Conservation (phyloP, 108 stramenopile species). For the Nannochloropsis granulata region DNA sequence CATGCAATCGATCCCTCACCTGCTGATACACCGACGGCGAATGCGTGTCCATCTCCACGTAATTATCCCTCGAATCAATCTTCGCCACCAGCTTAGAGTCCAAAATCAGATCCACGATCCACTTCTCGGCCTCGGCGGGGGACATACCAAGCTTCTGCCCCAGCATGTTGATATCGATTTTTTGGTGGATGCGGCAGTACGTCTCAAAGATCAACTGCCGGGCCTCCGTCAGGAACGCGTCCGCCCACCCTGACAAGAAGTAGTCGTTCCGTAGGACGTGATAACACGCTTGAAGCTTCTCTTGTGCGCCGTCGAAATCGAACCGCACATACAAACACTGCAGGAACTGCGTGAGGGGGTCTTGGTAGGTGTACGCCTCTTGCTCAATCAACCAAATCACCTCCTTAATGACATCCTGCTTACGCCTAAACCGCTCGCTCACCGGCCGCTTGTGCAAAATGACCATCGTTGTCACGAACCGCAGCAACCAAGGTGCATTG, state of each 20-base stretch:
- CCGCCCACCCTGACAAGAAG: slow-evolving; percentile 74
- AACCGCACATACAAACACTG: slow-evolving; percentile 85
- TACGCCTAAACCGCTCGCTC: slow-evolving; percentile 3
- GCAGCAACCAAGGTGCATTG: slow-evolving; percentile 89
- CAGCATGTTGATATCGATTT: slow-evolving; percentile 81
- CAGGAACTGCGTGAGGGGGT: slow-evolving; percentile 91
- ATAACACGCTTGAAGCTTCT: slow-evolving; percentile 53
- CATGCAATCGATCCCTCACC: neutral
- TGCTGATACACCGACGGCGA: neutral
- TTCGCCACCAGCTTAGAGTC: slow-evolving; percentile 83
- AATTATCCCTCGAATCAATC: slow-evolving; percentile 77
- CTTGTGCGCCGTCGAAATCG: slow-evolving; percentile 93
- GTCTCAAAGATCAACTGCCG: slow-evolving; percentile 98
- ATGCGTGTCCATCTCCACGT: slow-evolving; percentile 77
- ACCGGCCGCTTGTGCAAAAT: slow-evolving; percentile 56
- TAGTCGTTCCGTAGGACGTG: slow-evolving; percentile 77
- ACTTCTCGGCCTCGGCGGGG: slow-evolving; percentile 77
- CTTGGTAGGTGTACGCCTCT: slow-evolving; percentile 64
- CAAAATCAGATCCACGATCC: slow-evolving; percentile 96
- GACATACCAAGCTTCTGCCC: slow-evolving; percentile 73
- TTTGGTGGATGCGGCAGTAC: slow-evolving; percentile 96
- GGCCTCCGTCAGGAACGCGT: slow-evolving; percentile 92
- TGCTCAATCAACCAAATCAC: slow-evolving; percentile 76
- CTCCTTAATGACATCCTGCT: slow-evolving; percentile 50
- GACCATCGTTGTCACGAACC: slow-evolving; percentile 92